Evolutionary conservation across 352 stramenopile genomes (phyloP), one percentile per base, ranked within the genome.

Genomic region (Globisporangium lucens): DNA sequence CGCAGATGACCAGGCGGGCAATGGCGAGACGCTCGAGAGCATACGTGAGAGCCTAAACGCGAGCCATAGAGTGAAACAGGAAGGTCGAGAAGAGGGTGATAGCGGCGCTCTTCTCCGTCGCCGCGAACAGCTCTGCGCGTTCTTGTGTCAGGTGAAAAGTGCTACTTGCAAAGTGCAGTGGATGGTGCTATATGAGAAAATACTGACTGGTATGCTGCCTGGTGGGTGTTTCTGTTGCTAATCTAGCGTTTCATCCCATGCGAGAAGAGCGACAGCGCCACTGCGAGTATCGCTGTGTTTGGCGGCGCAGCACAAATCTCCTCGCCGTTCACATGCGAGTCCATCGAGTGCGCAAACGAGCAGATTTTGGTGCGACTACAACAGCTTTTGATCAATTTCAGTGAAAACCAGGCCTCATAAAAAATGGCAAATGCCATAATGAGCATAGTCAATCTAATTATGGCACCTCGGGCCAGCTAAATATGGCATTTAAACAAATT

Each of bases 321-420:
- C 9, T 56, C 72, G n/a, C 81, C 79, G 41, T 89, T 83, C 56
- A 36, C 52, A 2, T 9, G 64, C 13, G 55, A 77, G 15, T 29
- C 30, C 4, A 49, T 76, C 41, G 67, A 57, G 41, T 82, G 82
- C 63, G 61, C 51, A 9, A 87, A 87, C 70, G 79, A 84, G 67
- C 76, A 86, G 72, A 78, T 89, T 58, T 63, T 87, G 22, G 59
- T 56, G 5, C 75, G 72, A 1, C 63, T 89, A 51, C 69, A 80
- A 68, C 53, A 73, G 65, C 69, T 89, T n/a, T 57, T 87, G 24
- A 24, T 24, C 24, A 24, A 24, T 24, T 24, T 24, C 24, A 24
- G 24, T 24, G 24, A 24, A 24, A 24, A 24, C 24, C 24, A 24
- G 24, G 24, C 24, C 24, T 24, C 24, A 24, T 24, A 24, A 24